Evolutionary conservation across 257 asterid genomes (phyloP), one percentile per base, ranked within the genome.

Genomic region (Penstemon barbatus): DNA sequence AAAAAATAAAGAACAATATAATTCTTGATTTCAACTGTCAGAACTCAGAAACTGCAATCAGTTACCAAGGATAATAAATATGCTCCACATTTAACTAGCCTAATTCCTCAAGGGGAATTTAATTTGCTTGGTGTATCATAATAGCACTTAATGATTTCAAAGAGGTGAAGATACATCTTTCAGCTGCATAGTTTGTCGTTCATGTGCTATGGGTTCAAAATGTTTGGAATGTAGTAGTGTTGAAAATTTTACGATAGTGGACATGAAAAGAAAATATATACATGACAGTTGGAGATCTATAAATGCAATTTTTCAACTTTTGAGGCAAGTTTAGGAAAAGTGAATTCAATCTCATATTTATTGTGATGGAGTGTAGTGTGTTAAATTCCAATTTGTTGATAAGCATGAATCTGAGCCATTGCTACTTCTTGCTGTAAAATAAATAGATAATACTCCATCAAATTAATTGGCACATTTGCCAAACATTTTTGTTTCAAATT

Each of bases 341-440:
- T 40, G 46, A 39, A 52, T 42, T 4, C 45, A 36, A 6, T 54
- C 59, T 25, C 19, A 5, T 13, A 15, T 54, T 36, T 18, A 9
- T 46, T 46, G 10, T 46, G 8, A 46, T 7, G 8, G 8, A 7
- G 51, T 7, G 8, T 46, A 46, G 8, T 39, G 55, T 33, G 11
- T 60, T 52, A 15, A 8, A 46, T 57, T 46, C 15, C 43, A 6
- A 61, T 40, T 25, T 60, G 74, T 40, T 50, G 39, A 67, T 50
- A 46, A 71, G 9, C 52, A 61, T 5, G n/a, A n/a, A 25, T 49
- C 39, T 18, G 25, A 43, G 40, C 39, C 55, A 72, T 7, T 39
- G 48, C 54, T 58, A 46, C 11, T 61, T 48, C 62, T 8, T 36
- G 57, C 58, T 46, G 18, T 61, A 11, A 49, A 63, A 54, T 6